A percentile compares a stretch with the other conserved stretches of the same genome.
phyloP scores from a whole-genome alignment of 208 protist species.

The Wallacemonas rigidus region DNA sequence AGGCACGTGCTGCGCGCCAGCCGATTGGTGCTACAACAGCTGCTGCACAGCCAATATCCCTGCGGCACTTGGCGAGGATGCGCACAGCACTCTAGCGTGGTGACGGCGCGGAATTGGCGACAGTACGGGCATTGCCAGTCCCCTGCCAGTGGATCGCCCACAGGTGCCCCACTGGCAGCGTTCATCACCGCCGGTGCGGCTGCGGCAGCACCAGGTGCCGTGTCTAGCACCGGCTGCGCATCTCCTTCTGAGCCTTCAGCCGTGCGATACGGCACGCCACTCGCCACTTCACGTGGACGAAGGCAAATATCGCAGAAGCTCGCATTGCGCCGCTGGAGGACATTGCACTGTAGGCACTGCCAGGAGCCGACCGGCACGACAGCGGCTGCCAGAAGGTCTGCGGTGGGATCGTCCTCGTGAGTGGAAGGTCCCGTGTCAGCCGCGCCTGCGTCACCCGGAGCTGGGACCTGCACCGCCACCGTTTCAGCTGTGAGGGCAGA shows the following conservation, averaged over 20 bases:
- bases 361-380: constrained; percentile 42
- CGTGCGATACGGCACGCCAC: neutral
- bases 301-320: constrained; percentile 89
- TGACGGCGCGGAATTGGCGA: constrained; percentile 36
- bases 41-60: constrained; percentile 77
- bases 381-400: constrained; percentile 1
- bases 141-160: constrained; percentile 25
- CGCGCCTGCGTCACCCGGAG: no score
- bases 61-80: constrained; percentile 54
- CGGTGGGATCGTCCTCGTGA: neutral
- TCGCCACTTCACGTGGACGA: constrained; percentile 28
- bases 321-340: constrained; percentile 76
- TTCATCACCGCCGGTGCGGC: no score
- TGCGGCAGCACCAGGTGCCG: no score
- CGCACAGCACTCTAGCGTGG: constrained; percentile 51
- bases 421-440: no score
- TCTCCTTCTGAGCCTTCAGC: neutral
- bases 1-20: constrained; percentile 51
- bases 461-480: no score
- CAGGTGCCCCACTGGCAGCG: neutral
- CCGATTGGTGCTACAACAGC: constrained; percentile 77
- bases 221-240: no score
- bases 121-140: constrained; percentile 87
- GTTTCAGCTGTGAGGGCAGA: neutral
- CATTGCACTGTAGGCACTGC: constrained; percentile 79